A percentile compares a stretch with the other conserved stretches of the same genome.
Conservation (phyloP, 306 rosid species). For the Trifolium repens region DNA sequence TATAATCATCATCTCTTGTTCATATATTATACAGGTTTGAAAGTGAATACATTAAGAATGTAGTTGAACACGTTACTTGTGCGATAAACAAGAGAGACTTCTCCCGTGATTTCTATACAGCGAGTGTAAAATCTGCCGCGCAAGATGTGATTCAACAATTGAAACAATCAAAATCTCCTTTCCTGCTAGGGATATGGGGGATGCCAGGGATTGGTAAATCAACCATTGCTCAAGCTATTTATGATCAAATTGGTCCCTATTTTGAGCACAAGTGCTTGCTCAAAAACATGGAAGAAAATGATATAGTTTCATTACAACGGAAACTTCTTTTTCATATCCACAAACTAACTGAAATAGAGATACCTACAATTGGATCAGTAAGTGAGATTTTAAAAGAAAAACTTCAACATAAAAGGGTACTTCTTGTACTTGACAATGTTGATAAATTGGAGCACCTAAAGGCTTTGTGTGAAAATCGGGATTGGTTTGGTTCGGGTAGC, state of each 20-base stretch:
- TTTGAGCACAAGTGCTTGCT: slow-evolving; percentile 15
- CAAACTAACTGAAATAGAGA: background rate
- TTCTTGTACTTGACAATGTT: too few species aligned
- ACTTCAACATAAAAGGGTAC: too few species aligned
- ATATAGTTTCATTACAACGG: background rate
- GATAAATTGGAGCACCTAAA: too few species aligned
- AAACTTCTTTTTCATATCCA: background rate
- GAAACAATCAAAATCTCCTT: background rate
- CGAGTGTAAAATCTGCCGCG: background rate
- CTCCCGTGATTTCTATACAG: background rate
- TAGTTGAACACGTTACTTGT: background rate
- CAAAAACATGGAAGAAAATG: background rate
- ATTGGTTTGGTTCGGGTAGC: too few species aligned
- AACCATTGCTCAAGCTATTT: slow-evolving; percentile 16
- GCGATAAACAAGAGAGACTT: background rate
- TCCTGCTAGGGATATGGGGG: slow-evolving; percentile 24
- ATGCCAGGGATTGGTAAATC: slow-evolving; percentile 32
- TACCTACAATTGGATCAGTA: background rate
- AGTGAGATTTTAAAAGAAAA: background rate
- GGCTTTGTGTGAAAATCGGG: too few species aligned
- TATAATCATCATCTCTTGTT: background rate
- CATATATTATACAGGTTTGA: background rate
- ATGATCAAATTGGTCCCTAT: background rate
- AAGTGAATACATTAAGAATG: background rate
- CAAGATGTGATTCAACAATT: slow-evolving; percentile 9